Base-by-base conservation (phyloP, 2,329 filamentous ascomycete genomes). In the Penicillium sp. region DNA sequence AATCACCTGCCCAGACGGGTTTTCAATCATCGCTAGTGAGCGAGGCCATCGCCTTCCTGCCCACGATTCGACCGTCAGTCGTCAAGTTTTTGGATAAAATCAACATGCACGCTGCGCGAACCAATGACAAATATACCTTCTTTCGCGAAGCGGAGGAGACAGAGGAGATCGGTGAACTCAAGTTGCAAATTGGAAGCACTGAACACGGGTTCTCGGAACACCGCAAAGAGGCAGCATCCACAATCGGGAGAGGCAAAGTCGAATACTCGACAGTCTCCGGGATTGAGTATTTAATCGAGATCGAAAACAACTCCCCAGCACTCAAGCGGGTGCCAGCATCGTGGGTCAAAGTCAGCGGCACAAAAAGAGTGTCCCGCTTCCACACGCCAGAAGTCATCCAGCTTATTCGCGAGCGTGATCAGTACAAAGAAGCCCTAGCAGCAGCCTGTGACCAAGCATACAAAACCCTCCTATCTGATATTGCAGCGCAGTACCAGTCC, bases 241-340 rank as follows among this genome's bases (percentile, higher is more conserved):
- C 87, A 58, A 79, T 99, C 19, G 86, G 86, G 61, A 89, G 87
- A 70, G 89, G 86, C 65, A 84, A 86, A 45, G 84, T 94, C 23
- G 82, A 87, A 6, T 99, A 96, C 70, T 86, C 87, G 27, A 94
- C 91, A 0, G 90, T 94, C 8, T 85, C 91, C 1, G 93, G 93
- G 8, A 96, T 97, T 66, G 94, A 97, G 72, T 99, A 91, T 71
- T 84, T 99, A 21, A 90, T 99, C 67, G 94, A 97, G 75, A 89
- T 99, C 6, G 83, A 90, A 64, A 97, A 96, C 73, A 82, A 69
- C 23, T 79, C 77, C 12, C 75, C 83, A 1, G 85, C 91, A 53
- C 82, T 97, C 59, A 94, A 92, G 72, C 86, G 88, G 57, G 91
- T 99, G 0, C 94, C 94, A 0, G 93, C 94, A 4, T 96, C 91